Evolutionary conservation across 2,329 filamentous ascomycete species (phyloP), one percentile per base, ranked within the genome.

Genomic region (Ilyonectria sp.): DNA sequence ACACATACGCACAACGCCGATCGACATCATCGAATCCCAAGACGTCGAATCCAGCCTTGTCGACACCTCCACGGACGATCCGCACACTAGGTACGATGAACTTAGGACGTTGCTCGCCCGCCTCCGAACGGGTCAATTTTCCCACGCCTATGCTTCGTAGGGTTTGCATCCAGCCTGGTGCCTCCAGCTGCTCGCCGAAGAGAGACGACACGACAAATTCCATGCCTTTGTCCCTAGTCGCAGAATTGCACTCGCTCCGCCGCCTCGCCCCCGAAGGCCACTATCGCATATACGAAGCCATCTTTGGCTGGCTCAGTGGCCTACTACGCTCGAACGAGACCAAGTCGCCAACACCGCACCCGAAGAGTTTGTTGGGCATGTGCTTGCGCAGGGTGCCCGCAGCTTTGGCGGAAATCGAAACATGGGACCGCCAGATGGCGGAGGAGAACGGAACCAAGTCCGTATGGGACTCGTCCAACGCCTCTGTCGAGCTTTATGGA

Each of bases 311-410:
- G 74, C 56, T 81, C 21, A 70, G 73, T 31, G 62, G 71, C 10
- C 44, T 82, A 6, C 62, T 82, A 43, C 74, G 68, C 23, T 72
- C 75, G 8, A 81, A 79, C 8, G 63, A 72, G 9, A 50, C 70
- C 2, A 58, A 68, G 4, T 60, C 52, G 3, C 59, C 73, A 23
- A 69, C 75, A 21, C 46, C 72, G 10, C 73, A 74, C 17, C 68
- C 69, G 6, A 80, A 79, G 54, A 81, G 80, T 10, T 71, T 82
- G 4, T 64, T 82, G 9, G 76, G 74, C n/a, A 79, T 82, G 74
- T 82, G 80, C 44, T 68, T 82, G 40, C 80, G 78, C 15, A 76
- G 70, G 60, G 60, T 80, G 13, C 77, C 78, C 3, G 70, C 69
- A 9, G 77, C 75, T 23, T 52, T 80, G 29, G 72, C 76, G 15